phyloP scores from a whole-genome alignment of 2,329 filamentous ascomycete genomes.

The Hypoxylon sp. region DNA sequence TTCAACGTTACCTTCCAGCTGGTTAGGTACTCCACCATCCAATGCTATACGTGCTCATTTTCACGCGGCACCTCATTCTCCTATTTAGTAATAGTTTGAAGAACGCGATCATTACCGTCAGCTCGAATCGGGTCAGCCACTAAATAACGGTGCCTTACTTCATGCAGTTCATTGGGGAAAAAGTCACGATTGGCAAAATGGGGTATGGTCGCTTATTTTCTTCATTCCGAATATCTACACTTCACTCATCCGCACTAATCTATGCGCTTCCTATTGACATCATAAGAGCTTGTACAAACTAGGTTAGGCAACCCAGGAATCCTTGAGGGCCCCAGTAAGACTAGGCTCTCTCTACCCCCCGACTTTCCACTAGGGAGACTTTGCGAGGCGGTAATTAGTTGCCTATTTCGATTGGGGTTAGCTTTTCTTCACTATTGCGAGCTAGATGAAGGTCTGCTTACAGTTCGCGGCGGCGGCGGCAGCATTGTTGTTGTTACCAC shows the following conservation, averaged over 20 bases:
- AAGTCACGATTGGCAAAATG: background rate
- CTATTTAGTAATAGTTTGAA: too few species aligned
- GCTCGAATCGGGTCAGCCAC: too few species aligned
- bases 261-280: constrained; percentile 27
- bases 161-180: background rate
- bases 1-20: background rate
- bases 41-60: background rate
- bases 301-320: constrained; percentile 10
- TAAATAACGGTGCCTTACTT: too few species aligned
- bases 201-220: constrained; percentile 31
- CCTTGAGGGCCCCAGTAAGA: constrained; percentile 2
- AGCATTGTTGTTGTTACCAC: constrained; percentile 12
- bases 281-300: constrained; percentile 7
- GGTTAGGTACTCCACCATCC: background rate
- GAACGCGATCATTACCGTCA: too few species aligned
- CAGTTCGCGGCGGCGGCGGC: constrained; percentile 24
- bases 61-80: too few species aligned
- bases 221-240: constrained; percentile 39
- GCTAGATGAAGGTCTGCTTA: constrained; percentile 4
- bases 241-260: constrained; percentile 31
- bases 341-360: background rate
- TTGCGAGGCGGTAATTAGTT: constrained; percentile 21
- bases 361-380: background rate
- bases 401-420: constrained; percentile 21
- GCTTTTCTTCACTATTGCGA: background rate